Base-by-base conservation (phyloP, 23 red algal species). In the Gracilaria caudata region DNA sequence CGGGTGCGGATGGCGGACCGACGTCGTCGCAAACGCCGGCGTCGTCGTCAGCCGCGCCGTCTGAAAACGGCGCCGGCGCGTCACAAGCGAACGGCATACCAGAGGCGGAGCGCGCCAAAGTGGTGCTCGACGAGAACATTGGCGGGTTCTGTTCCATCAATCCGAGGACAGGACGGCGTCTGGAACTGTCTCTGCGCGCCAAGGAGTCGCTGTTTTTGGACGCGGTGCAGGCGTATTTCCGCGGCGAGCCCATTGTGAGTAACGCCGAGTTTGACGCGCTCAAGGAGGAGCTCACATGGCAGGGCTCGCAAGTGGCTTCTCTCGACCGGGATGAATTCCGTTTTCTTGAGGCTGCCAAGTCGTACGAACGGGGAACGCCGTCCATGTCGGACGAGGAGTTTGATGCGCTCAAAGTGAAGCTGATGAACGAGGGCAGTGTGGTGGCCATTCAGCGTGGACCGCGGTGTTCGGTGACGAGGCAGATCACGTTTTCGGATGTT, bases 221-320 rank as follows among this genome's bases (percentile, higher is more conserved):
- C 38, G 92, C 97, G 39, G 60, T 95, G 30, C 87, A 95, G 45
- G 70, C 97, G 47, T 99, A 91, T 59, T 95, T 90, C 59, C 79
- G 83, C 39, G 93, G 90, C 26, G 40, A 68, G 5, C 49, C 92
- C 24, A 73, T 94, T 28, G 36, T 99, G 9, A 92, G 76, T 33
- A 91, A 99, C 63, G 86, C 94, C 5, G 93, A 99, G 54, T 99
- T 99, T 72, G 93, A 95, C 54, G 68, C 87, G 39, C 78, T 99
- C 32, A 95, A 95, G 75, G 97, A 99, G 45, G 97, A 99, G 64
- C 91, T 99, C 5, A 90, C 90, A n/a, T 99, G 97, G 97, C 90
- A 95, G 55, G 97, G 97, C 23, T 95, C 93, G 8, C 66, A 93
- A 16, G 90, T 95, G 10, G 81, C 95, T 26, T 76, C 87, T 0